A percentile compares a stretch with the other conserved stretches of the same genome.
Evolutionary conservation across 768 basidiomycete species (phyloP).

Genomic region (Hypsizygus marmoreus): DNA sequence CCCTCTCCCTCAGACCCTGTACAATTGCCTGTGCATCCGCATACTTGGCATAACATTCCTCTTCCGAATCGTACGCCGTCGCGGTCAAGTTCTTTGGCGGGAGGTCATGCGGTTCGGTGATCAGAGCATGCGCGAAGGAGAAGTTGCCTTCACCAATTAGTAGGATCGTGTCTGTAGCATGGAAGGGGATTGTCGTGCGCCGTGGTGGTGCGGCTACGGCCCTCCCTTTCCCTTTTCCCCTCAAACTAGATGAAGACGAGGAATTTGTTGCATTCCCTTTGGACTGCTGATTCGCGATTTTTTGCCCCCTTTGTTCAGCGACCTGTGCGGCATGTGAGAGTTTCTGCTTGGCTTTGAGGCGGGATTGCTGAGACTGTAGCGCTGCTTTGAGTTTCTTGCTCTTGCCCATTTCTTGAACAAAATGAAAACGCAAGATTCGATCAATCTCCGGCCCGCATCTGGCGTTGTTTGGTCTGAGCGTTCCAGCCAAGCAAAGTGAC

Average conservation of each 20-base stretch:
- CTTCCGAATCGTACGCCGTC: slow-evolving; percentile 83
- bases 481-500: slow-evolving; percentile 2
- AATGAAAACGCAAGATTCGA: no score
- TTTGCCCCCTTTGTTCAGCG: slow-evolving; percentile 48
- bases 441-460: slow-evolving; percentile 2
- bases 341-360: slow-evolving; percentile 64
- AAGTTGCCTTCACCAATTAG: slow-evolving; percentile 96
- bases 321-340: slow-evolving; percentile 51
- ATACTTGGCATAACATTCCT: slow-evolving; percentile 81
- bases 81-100: slow-evolving; percentile 74
- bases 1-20: slow-evolving; percentile 49
- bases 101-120: slow-evolving; percentile 53
- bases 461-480: neutral
- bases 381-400: slow-evolving; percentile 67
- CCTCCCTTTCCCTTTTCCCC: slow-evolving; percentile 40
- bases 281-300: slow-evolving; percentile 20
- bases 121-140: slow-evolving; percentile 81
- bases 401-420: slow-evolving; percentile 39
- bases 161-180: slow-evolving; percentile 63
- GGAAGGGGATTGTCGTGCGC: slow-evolving; percentile 65
- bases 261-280: slow-evolving; percentile 13
- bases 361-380: slow-evolving; percentile 68
- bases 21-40: slow-evolving; percentile 70
- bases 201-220: slow-evolving; percentile 30
- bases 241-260: slow-evolving; percentile 1